Percentiles rank a stretch among this genome's conserved stretches.
Conservation (phyloP, 176 grass and related monocot species). For the Stipa capillata region DNA sequence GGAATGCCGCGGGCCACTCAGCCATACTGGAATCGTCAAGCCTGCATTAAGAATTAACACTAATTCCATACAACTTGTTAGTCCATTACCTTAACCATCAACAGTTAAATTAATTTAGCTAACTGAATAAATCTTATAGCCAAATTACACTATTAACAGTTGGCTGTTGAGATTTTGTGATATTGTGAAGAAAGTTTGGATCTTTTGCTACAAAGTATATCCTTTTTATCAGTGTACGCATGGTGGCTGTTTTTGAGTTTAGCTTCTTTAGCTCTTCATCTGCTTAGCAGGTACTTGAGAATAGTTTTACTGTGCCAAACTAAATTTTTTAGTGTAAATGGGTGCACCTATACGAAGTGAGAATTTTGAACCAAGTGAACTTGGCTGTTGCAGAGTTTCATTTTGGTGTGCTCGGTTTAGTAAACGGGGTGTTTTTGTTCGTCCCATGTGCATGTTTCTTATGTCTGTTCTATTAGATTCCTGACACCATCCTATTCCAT, state of each 20-base stretch:
- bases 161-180: not conserved
- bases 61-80: too few species aligned
- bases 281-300: constrained; percentile 5
- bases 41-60: too few species aligned
- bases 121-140: too few species aligned
- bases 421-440: not conserved
- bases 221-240: not conserved
- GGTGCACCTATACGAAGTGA: not conserved
- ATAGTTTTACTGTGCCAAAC: constrained; percentile 4
- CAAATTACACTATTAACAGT: too few species aligned
- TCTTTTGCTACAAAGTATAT: not conserved
- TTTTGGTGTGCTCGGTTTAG: not conserved
- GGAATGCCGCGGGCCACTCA: too few species aligned
- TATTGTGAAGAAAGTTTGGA: constrained; percentile 7
- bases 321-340: not conserved
- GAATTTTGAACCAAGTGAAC: not conserved
- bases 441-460: not conserved
- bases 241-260: not conserved
- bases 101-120: too few species aligned
- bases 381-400: not conserved
- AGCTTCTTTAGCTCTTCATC: constrained; percentile 16
- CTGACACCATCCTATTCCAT: not conserved
- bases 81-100: too few species aligned
- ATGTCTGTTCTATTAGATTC: not conserved
- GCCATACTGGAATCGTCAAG: too few species aligned